Evolutionary conservation across 176 grass and related monocot species (phyloP), one percentile per base, ranked within the genome.

Genomic region (Ananas comosus): DNA sequence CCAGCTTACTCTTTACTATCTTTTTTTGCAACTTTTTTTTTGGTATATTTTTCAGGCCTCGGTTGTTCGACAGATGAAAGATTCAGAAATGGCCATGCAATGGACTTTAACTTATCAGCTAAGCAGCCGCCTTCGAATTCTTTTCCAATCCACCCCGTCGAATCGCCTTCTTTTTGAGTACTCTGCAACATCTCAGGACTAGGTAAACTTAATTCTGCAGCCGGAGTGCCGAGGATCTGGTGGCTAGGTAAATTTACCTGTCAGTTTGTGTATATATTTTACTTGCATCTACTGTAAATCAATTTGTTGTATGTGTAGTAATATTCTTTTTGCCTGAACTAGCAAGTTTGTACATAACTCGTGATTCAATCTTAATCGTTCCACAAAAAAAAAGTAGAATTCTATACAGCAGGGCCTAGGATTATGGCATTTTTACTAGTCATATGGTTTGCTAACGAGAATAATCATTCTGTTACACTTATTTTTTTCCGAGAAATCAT

Each of bases 81-180:
- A 99, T 81, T 93, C 94, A 79, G 87, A 99, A 82, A 93, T 99
- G 89, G 94, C 89, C 9, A 90, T 93, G 89, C 87, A 93, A 71
- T 99, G 89, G 94, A 84, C 89, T 13, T 68, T 99, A 42, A 90
- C 80, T 57, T 93, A 99, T 81, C 82, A 99, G 69, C 78, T 93
- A 28, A 93, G 87, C 4, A 92, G 89, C 72, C 83, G 94, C 53
- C 94, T 99, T 29, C 81, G 94, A 48, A 74, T 99, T 79, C 84
- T 99, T 58, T 99, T 92, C 66, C 94, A 99, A 65, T 99, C 94
- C 54, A 83, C 84, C 52, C 94, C 94, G 49, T 99, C 94, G 33
- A 93, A 99, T 74, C 85, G 94, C 72, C 90, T 99, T 54, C 94
- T 99, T 66, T 99, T 99, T 12, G 94, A 99, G 80, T 99, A 99